phyloP scores from a whole-genome alignment of 257 asterid species.

The Plantago ovata region DNA sequence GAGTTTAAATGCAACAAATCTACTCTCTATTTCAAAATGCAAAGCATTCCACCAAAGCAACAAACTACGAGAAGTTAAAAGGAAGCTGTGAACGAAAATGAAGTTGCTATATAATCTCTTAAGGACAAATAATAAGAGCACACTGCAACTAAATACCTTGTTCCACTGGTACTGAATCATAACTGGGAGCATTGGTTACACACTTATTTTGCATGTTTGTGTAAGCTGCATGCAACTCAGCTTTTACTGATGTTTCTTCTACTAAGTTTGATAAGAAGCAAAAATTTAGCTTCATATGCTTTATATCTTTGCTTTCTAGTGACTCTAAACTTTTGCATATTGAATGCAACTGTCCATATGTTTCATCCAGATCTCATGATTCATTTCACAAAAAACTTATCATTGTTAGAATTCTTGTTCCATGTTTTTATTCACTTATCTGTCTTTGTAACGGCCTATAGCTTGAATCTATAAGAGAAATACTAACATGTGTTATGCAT shows the following conservation, averaged over 20 bases:
- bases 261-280: neutral
- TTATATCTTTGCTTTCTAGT: neutral
- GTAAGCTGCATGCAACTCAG: neutral
- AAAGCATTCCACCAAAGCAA: no score
- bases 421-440: neutral
- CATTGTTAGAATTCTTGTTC: neutral
- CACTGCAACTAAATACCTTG: no score
- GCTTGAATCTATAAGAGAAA: constrained; percentile 3
- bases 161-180: no score
- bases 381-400: no score
- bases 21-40: no score
- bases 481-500: constrained; percentile 10
- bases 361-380: no score
- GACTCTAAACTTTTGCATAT: neutral
- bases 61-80: no score
- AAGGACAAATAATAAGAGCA: no score
- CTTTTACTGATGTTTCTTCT: neutral
- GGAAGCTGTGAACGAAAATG: no score
- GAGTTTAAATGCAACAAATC: no score
- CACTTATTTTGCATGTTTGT: neutral
- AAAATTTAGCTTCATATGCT: neutral
- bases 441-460: neutral
- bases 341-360: no score
- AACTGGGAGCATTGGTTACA: neutral
- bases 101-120: no score